A percentile compares a stretch with the other conserved stretches of the same genome.
Evolutionary conservation across 257 asterid genomes (phyloP).

Genomic region (Penstemon newberryi): DNA sequence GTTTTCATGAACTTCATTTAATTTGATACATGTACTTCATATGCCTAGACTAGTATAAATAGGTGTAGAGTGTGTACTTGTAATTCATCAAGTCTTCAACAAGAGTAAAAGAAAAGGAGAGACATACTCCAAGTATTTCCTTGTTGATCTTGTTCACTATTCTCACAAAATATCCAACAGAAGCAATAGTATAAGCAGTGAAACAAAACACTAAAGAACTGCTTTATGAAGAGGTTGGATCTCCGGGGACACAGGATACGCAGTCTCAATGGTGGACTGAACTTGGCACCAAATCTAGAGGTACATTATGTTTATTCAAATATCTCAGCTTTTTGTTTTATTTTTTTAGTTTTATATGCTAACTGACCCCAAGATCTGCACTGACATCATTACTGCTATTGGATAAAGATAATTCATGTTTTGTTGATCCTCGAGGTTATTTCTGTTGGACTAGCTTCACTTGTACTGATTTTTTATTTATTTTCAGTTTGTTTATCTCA

Average conservation of each 20-base stretch:
- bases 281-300: conserved; percentile 85
- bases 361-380: conserved; percentile 8
- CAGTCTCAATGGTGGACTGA: conserved; percentile 74
- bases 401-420: conserved; percentile 21
- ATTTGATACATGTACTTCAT: too few species aligned
- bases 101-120: too few species aligned
- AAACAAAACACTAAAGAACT: too few species aligned
- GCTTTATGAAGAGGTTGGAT: conserved; percentile 86
- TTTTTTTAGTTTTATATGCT: conserved; percentile 1
- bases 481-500: conserved; percentile 93
- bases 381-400: not conserved
- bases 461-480: conserved; percentile 17
- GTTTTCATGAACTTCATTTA: too few species aligned
- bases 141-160: too few species aligned
- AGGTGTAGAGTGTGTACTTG: too few species aligned
- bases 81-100: too few species aligned
- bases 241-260: conserved; percentile 94
- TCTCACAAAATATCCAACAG: too few species aligned
- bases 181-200: too few species aligned
- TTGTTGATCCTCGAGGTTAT: conserved; percentile 17
- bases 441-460: conserved; percentile 6
- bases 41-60: too few species aligned
- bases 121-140: too few species aligned
- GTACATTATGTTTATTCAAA: conserved; percentile 40
- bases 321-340: conserved; percentile 10